phyloP scores from a whole-genome alignment of 2,329 filamentous ascomycete species.

The Phaeosphaeria sp. region DNA sequence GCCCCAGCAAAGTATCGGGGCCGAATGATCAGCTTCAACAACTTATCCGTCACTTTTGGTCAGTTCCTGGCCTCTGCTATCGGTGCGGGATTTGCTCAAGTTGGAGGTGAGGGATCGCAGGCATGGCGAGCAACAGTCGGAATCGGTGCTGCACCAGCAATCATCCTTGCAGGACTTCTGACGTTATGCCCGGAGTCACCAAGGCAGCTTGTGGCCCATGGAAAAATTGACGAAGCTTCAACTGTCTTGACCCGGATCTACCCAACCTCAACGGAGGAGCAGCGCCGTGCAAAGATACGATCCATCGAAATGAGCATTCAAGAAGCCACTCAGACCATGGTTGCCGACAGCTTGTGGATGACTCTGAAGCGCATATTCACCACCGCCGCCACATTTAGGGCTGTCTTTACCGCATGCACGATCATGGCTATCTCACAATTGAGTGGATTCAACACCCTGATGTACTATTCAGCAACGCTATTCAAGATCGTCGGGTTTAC shows the following conservation, averaged over 20 bases:
- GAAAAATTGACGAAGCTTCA: constrained; percentile 39
- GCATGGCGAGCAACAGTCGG: constrained; percentile 48
- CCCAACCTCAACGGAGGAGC: constrained; percentile 31
- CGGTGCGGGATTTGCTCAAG: constrained; percentile 45
- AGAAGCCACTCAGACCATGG: constrained; percentile 37
- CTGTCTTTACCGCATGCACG: constrained; percentile 43
- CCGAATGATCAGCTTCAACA: constrained; percentile 46
- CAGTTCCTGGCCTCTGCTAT: constrained; percentile 41
- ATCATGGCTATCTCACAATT: constrained; percentile 48
- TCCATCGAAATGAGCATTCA: constrained; percentile 41
- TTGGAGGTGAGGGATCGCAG: constrained; percentile 35
- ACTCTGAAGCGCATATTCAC: constrained; percentile 43
- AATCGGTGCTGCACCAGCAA: constrained; percentile 45
- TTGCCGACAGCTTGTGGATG: constrained; percentile 41
- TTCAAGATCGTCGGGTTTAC: constrained; percentile 72
- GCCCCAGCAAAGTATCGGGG: constrained; percentile 44
- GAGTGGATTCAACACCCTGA: constrained; percentile 71
- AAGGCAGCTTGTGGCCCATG: constrained; percentile 47
- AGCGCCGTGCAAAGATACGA: constrained; percentile 33
- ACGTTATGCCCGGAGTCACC: constrained; percentile 46
- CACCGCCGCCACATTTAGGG: constrained; percentile 40
- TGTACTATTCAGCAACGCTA: constrained; percentile 69
- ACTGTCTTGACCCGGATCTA: constrained; percentile 44
- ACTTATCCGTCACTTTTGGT: constrained; percentile 42
- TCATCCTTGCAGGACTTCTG: constrained; percentile 43